Evolutionary conservation across 768 basidiomycete species (phyloP).

Genomic region (Pisolithus orientalis): DNA sequence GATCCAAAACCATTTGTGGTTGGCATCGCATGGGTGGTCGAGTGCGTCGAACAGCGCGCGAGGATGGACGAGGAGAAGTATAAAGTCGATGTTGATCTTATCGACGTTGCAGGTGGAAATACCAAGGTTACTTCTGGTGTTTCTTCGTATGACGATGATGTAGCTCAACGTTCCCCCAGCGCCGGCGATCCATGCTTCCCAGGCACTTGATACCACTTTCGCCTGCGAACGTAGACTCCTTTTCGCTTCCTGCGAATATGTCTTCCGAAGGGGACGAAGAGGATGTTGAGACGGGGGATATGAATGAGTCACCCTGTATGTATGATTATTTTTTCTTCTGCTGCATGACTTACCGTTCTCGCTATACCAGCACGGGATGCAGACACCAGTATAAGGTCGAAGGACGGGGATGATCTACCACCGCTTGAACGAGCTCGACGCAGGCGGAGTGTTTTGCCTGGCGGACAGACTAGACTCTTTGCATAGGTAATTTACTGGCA

Average conservation of each 20-base stretch:
- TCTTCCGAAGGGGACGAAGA: conserved; percentile 25
- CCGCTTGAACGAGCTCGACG: conserved; percentile 67
- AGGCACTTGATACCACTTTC: conserved; percentile 41
- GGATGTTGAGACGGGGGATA: conserved; percentile 29
- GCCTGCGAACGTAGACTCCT: conserved; percentile 5
- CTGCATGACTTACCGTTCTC: conserved; percentile 7
- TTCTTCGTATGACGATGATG: neutral
- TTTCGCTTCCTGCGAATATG: conserved; percentile 4
- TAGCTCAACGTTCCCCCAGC: conserved; percentile 32
- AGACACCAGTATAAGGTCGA: conserved; percentile 17
- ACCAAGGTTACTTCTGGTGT: conserved; percentile 41
- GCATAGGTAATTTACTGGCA: conserved; percentile 1
- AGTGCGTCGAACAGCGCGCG: conserved; percentile 66
- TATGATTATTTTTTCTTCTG: neutral
- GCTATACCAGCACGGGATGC: conserved; percentile 17
- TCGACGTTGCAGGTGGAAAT: conserved; percentile 52
- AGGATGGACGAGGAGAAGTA: conserved; percentile 62
- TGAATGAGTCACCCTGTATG: conserved; percentile 18
- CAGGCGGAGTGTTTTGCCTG: conserved; percentile 33
- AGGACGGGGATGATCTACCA: conserved; percentile 54
- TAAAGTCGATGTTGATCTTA: conserved; percentile 53
- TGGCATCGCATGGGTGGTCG: conserved; percentile 85
- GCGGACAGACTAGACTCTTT: conserved; percentile 24
- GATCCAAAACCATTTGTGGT: conserved; percentile 71
- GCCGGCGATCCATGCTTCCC: conserved; percentile 70